These are phyloP conservation scores for Nothophoma quercina DNA, from an alignment of 2,329 filamentous ascomycete genomes.

Conservation along the genomic window DNA sequence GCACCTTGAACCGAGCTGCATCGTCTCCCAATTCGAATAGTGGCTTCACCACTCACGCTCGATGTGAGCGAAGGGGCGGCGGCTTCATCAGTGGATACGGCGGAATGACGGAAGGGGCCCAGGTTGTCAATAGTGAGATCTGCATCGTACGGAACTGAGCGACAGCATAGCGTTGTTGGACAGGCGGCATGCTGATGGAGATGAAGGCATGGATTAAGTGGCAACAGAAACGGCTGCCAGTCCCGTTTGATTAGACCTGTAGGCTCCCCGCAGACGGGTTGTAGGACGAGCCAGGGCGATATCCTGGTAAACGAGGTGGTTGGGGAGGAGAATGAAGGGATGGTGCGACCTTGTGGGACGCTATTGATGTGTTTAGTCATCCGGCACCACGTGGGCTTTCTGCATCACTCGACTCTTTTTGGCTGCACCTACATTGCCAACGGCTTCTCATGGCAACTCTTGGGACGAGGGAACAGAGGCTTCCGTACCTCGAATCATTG, in stretches of 20 bases:
- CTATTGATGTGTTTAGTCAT: conserved; percentile 18
- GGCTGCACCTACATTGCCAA: conserved; percentile 12
- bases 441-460: neutral
- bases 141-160: conserved; percentile 20
- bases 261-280: conserved; percentile 21
- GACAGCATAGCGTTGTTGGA: conserved; percentile 23
- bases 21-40: conserved; percentile 4
- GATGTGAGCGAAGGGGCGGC: neutral
- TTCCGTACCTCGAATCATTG: neutral
- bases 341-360: conserved; percentile 26
- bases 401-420: conserved; percentile 14
- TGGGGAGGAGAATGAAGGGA: conserved; percentile 31
- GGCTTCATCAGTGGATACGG: neutral
- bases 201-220: conserved; percentile 21
- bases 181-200: conserved; percentile 23
- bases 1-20: conserved; percentile 9
- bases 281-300: conserved; percentile 30
- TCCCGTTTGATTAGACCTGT: conserved; percentile 26
- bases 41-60: neutral
- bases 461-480: neutral
- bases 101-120: conserved; percentile 7
- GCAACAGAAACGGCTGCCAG: conserved; percentile 36
- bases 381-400: conserved; percentile 30
- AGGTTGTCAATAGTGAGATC: conserved; percentile 6
- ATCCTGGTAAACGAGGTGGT: conserved; percentile 29